Conservation (phyloP, 306 rosid genomes). For the Abrus precatorius region DNA sequence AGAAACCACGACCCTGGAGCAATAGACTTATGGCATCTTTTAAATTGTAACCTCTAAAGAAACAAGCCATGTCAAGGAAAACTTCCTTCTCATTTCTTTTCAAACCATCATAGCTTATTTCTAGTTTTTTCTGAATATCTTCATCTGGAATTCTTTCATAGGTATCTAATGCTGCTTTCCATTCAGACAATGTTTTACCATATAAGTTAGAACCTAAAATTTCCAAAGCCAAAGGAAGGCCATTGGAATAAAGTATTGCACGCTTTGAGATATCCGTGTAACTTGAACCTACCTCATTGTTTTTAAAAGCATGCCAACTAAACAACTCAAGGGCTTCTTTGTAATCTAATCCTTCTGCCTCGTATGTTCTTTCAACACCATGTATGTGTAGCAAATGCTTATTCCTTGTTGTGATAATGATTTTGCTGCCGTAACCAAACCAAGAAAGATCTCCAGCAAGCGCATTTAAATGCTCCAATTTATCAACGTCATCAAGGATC, state of each 20-base stretch:
- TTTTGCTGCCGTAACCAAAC: constrained; percentile 46
- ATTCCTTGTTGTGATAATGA: constrained; percentile 41
- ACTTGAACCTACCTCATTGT: neutral
- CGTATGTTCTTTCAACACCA: constrained; percentile 11
- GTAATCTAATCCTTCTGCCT: constrained; percentile 21
- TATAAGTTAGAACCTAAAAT: constrained; percentile 34
- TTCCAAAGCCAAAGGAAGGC: constrained; percentile 33
- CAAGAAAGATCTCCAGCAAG: constrained; percentile 24
- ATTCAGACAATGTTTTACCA: constrained; percentile 21
- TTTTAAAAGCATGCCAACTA: constrained; percentile 29
- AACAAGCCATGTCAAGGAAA: constrained; percentile 39
- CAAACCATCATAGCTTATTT: constrained; percentile 39
- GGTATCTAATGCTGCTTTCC: constrained; percentile 28
- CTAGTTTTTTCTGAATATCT: neutral
- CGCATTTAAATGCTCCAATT: constrained; percentile 21
- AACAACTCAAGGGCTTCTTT: constrained; percentile 32
- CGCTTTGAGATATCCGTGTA: constrained; percentile 5
- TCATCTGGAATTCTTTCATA: constrained; percentile 29
- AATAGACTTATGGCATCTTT: constrained; percentile 19
- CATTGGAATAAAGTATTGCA: neutral
- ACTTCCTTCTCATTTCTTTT: constrained; percentile 19
- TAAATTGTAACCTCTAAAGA: constrained; percentile 28
- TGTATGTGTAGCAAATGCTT: neutral
- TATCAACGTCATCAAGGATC: constrained; percentile 40
- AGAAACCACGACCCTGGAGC: constrained; percentile 8